These are phyloP conservation scores for Akanthomyces uredinophilus DNA, from an alignment of 2,329 filamentous ascomycete species.

Conservation along the genomic window DNA sequence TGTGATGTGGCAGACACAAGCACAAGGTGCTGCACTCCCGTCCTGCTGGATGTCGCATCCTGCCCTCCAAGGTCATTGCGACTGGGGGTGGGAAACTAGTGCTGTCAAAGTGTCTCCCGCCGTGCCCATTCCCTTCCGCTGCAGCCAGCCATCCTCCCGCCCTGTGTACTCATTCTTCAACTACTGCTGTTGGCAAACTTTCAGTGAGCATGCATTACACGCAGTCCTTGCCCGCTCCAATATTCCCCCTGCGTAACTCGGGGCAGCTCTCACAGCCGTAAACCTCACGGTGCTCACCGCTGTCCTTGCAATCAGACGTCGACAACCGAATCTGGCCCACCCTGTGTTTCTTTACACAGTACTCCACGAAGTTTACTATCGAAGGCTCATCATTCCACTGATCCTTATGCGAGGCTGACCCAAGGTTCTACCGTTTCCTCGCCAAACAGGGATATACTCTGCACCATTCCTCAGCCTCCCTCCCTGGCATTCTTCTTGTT, in stretches of 20 bases:
- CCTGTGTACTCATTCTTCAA: not conserved
- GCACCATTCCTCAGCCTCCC: slow-evolving; percentile 12
- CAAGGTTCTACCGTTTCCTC: slow-evolving; percentile 1
- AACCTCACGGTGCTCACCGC: not conserved
- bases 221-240: not conserved
- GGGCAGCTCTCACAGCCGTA: not conserved
- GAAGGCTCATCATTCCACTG: slow-evolving; percentile 11
- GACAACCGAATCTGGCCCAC: slow-evolving; percentile 12
- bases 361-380: slow-evolving; percentile 10
- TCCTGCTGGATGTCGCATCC: not conserved
- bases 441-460: slow-evolving; percentile 11
- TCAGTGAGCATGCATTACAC: not conserved
- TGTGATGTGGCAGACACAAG: slow-evolving; percentile 9
- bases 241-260: not conserved
- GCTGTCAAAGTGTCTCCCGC: slow-evolving; percentile 11
- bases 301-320: slow-evolving; percentile 5
- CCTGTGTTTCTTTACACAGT: not conserved
- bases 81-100: slow-evolving; percentile 1
- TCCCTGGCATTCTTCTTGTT: not conserved
- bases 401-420: slow-evolving; percentile 11
- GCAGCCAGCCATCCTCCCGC: not conserved
- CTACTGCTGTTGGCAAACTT: slow-evolving; percentile 2
- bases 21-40: slow-evolving; percentile 2
- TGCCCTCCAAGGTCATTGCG: slow-evolving; percentile 7
- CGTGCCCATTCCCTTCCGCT: slow-evolving; percentile 1